phyloP scores from a whole-genome alignment of 164 flowering plant species.

The Tinospora cordifolia region DNA sequence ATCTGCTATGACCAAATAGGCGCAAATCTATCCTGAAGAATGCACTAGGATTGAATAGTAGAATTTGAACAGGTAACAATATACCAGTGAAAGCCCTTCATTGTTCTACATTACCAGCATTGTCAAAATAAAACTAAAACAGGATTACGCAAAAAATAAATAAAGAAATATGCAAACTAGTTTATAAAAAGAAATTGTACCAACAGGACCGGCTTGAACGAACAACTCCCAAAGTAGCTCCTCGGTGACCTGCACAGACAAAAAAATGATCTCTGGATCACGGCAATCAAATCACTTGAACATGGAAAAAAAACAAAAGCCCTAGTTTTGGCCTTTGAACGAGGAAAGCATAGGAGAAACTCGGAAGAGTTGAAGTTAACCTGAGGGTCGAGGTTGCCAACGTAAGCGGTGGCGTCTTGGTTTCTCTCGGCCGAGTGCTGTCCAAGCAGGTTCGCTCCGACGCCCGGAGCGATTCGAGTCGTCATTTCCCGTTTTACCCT shows the following conservation, averaged over 20 bases:
- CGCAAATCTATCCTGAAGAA: background rate
- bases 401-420: slow-evolving; percentile 98
- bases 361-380: slow-evolving; percentile 24
- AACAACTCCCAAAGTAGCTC: slow-evolving; percentile 95
- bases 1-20: background rate
- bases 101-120: background rate
- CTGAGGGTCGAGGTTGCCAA: slow-evolving; percentile 96
- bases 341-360: background rate
- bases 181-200: slow-evolving; percentile 26
- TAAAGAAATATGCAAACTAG: background rate
- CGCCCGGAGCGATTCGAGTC: slow-evolving; percentile 94
- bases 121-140: background rate
- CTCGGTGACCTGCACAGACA: slow-evolving; percentile 52
- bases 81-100: background rate
- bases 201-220: slow-evolving; percentile 99
- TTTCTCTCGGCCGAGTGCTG: slow-evolving; percentile 97
- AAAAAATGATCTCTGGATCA: too few species aligned
- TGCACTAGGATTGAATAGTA: background rate
- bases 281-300: too few species aligned
- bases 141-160: background rate
- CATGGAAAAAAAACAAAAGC: background rate
- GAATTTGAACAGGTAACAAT: background rate
- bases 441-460: slow-evolving; percentile 94
- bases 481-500: slow-evolving; percentile 17
- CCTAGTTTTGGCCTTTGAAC: slow-evolving; percentile 6